Evolutionary conservation across 2,329 filamentous ascomycete genomes (phyloP).

Genomic region (Trichoderma atrobrunneum): DNA sequence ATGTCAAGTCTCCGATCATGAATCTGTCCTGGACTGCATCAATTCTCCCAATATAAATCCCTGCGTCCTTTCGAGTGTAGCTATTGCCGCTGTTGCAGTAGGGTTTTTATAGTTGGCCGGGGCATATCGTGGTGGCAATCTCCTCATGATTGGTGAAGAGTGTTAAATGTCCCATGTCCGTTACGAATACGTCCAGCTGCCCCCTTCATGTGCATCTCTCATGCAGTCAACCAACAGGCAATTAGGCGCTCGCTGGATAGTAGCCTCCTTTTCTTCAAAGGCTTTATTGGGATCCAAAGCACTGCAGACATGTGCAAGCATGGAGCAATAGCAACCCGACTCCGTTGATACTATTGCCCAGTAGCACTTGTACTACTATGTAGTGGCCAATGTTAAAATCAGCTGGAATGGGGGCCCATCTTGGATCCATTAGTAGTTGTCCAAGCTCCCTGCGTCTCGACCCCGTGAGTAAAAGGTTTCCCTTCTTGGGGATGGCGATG

Average conservation of each 20-base stretch:
- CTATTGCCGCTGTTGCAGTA: not conserved
- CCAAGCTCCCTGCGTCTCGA: not conserved
- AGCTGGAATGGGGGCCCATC: not conserved
- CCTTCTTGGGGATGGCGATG: not conserved
- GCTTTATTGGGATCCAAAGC: not conserved
- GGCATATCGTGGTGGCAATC: not conserved
- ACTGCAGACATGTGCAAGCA: not conserved
- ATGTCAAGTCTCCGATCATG: constrained; percentile 6
- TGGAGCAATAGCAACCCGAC: not conserved
- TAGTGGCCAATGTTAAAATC: not conserved
- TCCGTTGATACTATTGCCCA: not conserved
- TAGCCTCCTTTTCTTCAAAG: not conserved
- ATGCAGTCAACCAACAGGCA: not conserved
- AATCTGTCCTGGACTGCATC: not conserved
- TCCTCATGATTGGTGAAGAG: not conserved
- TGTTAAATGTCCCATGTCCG: not conserved
- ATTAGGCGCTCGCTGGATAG: not conserved
- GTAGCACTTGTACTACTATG: not conserved
- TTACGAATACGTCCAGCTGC: not conserved
- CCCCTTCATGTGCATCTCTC: not conserved
- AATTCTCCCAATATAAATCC: not conserved
- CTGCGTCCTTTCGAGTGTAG: not conserved
- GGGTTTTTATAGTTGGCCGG: not conserved
- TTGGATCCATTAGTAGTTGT: constrained; percentile 9
- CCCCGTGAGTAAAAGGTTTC: not conserved